Conservation (phyloP, 2,329 filamentous ascomycete genomes). For the Stemphylium beticola region DNA sequence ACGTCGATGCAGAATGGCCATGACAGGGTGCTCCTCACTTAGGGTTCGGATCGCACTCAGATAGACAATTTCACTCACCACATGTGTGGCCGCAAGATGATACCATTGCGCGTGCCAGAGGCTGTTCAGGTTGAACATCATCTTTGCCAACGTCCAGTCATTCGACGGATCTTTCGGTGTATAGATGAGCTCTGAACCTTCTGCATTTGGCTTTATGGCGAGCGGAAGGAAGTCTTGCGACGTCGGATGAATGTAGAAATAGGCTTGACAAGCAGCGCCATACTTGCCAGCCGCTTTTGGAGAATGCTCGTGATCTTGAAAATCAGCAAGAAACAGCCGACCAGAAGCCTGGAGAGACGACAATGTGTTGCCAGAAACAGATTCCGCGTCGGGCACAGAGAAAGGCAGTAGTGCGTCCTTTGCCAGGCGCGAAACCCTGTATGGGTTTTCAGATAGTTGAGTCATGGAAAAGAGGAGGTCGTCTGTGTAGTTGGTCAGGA, state of each 20-base stretch:
- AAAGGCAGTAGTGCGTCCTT: conserved; percentile 11
- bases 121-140: conserved; percentile 58
- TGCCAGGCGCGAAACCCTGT: conserved; percentile 9
- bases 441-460: conserved; percentile 14
- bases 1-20: conserved; percentile 38
- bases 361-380: conserved; percentile 25
- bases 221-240: conserved; percentile 56
- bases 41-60: conserved; percentile 56
- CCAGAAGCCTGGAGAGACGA: conserved; percentile 44
- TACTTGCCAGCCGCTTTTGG: conserved; percentile 21
- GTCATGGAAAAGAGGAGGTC: conserved; percentile 24
- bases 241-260: conserved; percentile 54
- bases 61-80: conserved; percentile 53
- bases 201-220: conserved; percentile 56
- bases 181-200: conserved; percentile 52
- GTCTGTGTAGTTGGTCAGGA: conserved; percentile 19
- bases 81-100: conserved; percentile 55
- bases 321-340: conserved; percentile 21
- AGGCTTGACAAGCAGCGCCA: conserved; percentile 55
- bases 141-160: conserved; percentile 61
- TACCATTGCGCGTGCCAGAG: conserved; percentile 55
- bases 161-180: conserved; percentile 53
- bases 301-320: too few species aligned
- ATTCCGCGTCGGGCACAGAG: not conserved
- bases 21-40: conserved; percentile 55